Evolutionary conservation across 768 basidiomycete genomes (phyloP).

Genomic region (Rhodotorula diobovata): DNA sequence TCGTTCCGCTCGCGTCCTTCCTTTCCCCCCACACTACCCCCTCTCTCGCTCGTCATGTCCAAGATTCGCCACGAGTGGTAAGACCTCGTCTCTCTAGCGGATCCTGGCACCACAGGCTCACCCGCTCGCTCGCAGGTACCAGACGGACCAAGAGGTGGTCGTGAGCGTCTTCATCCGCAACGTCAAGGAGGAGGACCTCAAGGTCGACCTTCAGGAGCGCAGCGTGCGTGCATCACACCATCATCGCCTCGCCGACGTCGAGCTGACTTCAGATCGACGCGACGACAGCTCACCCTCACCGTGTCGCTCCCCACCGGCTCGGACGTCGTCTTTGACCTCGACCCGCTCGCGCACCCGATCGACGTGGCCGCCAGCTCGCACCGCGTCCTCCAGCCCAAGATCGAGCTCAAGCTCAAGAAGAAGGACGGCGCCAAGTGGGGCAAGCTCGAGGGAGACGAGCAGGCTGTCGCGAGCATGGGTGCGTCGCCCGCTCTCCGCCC

Average conservation of each 20-base stretch:
- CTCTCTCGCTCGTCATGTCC: slow-evolving; percentile 6
- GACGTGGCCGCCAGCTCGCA: slow-evolving; percentile 60
- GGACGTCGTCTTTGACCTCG: slow-evolving; percentile 50
- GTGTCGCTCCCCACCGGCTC: slow-evolving; percentile 39
- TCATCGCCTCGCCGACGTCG: background rate
- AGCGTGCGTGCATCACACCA: slow-evolving; percentile 14
- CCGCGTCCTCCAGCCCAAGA: slow-evolving; percentile 76
- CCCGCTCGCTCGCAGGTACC: slow-evolving; percentile 25
- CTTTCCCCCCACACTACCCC: background rate
- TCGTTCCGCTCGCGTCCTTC: too few species aligned
- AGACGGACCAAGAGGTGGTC: slow-evolving; percentile 40
- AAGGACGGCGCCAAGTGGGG: slow-evolving; percentile 65
- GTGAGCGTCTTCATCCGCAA: slow-evolving; percentile 43
- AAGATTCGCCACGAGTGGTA: slow-evolving; percentile 41
- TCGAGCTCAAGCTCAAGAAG: slow-evolving; percentile 78
- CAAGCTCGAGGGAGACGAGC: slow-evolving; percentile 62
- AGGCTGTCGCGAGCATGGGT: slow-evolving; percentile 32
- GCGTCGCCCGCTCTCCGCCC: slow-evolving; percentile 7
- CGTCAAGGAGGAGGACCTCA: slow-evolving; percentile 39
- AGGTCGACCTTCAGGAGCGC: slow-evolving; percentile 27
- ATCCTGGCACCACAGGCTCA: background rate
- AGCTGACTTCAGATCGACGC: background rate
- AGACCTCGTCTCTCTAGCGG: background rate
- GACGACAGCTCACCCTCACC: slow-evolving; percentile 35
- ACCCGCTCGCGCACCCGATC: slow-evolving; percentile 79